Evolutionary conservation across 1,284 basidiomycete species (phyloP).

Genomic region (Cryptococcus hybrid): DNA sequence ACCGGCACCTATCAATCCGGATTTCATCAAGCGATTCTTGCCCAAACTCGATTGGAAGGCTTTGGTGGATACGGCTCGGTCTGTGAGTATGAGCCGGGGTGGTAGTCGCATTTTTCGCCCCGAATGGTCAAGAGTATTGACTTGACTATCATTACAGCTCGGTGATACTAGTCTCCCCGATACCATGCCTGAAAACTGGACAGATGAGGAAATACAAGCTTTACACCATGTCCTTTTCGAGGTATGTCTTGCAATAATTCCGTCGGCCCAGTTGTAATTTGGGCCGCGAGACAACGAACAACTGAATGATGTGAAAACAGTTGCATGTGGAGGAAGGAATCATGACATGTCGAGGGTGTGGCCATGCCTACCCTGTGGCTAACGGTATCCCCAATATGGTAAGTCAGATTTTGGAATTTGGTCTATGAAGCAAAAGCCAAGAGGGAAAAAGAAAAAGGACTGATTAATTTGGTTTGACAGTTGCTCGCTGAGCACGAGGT

Average conservation of each 20-base stretch:
- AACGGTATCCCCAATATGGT: slow-evolving; percentile 99
- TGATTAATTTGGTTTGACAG: slow-evolving; percentile 50
- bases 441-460: neutral
- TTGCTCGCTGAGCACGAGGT: slow-evolving; percentile 90
- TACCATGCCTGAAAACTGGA: slow-evolving; percentile 65
- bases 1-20: slow-evolving; percentile 84
- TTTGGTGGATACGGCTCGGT: slow-evolving; percentile 73
- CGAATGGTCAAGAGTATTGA: neutral
- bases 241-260: slow-evolving; percentile 53
- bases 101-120: too few relatives aligned
- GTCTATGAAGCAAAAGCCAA: neutral
- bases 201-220: slow-evolving; percentile 63
- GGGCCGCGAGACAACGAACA: neutral
- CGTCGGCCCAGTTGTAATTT: neutral
- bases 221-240: slow-evolving; percentile 93
- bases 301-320: slow-evolving; percentile 49
- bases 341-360: slow-evolving; percentile 93
- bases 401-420: slow-evolving; percentile 25
- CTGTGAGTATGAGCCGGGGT: slow-evolving; percentile 56
- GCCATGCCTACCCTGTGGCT: slow-evolving; percentile 84
- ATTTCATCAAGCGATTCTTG: slow-evolving; percentile 81
- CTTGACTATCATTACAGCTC: slow-evolving; percentile 43
- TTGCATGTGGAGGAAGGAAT: slow-evolving; percentile 89
- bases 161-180: slow-evolving; percentile 80
- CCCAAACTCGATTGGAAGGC: slow-evolving; percentile 87